Evolutionary conservation across 2,329 filamentous ascomycete species (phyloP), one percentile per base, ranked within the genome.

Genomic region (Colletotrichum abscissum): DNA sequence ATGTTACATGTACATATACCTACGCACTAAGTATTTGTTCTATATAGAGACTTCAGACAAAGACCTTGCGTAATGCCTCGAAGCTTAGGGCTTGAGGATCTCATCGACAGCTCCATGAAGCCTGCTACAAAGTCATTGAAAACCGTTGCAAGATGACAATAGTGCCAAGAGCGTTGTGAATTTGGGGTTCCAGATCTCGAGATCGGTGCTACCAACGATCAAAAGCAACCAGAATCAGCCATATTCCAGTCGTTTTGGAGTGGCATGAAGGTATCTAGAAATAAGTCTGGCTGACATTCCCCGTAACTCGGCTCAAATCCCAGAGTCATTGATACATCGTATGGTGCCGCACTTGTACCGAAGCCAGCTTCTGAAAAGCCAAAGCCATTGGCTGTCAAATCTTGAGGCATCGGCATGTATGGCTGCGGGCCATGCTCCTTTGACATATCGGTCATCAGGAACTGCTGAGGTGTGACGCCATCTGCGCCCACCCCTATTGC

Each of bases 261-360:
- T 14, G 69, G 69, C 69, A 72, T 72, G 19, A 72, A 72, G 0
- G 69, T 35, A 52, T 72, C 69, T 16, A 72, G 24, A 11, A 72
- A 72, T 8, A 72, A 9, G 16, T 72, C 64, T 4, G 69, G 69
- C 19, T 72, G 69, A 19, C 69, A 68, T 14, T 72, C 69, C 5
- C 57, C 63, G 26, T 72, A 68, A 22, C 64, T 72, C 8, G 64
- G 69, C 35, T 72, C 69, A 5, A 72, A 72, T 6, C 69, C 69
- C 11, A 72, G 57, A 7, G 69, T 72, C 69, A 72, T 72, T 1
- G 64, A 63, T 1, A 72, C 57, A 5, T 72, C 64, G 5, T 72
- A 68, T 0, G 57, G 56, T 9, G 69, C 57, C 9, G 64, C 22
- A 22, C 22, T 26, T 3, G 33, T 12, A 11, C 63, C 64, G 9